Evolutionary conservation across 176 grass and related monocot species (phyloP).

Genomic region (Phragmites australis): DNA sequence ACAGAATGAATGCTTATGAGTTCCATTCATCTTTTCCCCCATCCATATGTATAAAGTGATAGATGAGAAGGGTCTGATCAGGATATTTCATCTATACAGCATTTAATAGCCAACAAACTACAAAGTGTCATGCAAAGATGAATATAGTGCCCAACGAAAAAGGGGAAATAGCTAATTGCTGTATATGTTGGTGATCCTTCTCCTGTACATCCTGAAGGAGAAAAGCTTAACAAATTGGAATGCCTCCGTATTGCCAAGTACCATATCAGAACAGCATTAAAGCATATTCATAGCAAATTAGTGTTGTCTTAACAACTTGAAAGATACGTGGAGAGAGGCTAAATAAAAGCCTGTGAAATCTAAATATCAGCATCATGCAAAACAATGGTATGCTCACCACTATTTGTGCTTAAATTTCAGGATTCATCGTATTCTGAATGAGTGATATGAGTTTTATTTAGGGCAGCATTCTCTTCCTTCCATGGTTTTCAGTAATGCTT

Average conservation of each 20-base stretch:
- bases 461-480: neutral
- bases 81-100: constrained; percentile 1
- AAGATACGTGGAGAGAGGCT: neutral
- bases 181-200: neutral
- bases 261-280: neutral
- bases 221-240: neutral
- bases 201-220: neutral
- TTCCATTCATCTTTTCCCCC: neutral
- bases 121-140: neutral
- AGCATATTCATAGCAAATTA: neutral
- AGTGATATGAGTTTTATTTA: neutral
- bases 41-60: neutral
- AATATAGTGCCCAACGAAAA: neutral
- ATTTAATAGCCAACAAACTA: neutral
- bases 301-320: neutral
- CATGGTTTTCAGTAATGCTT: neutral
- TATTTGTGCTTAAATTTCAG: neutral
- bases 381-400: neutral
- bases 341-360: constrained; percentile 1
- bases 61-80: neutral
- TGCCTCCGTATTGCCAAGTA: neutral
- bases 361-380: constrained; percentile 1
- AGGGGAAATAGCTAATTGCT: neutral
- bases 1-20: neutral
- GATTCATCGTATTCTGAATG: neutral